Evolutionary conservation across 2,329 filamentous ascomycete genomes (phyloP), one percentile per base, ranked within the genome.

Genomic region (Penicillium brasilianum): DNA sequence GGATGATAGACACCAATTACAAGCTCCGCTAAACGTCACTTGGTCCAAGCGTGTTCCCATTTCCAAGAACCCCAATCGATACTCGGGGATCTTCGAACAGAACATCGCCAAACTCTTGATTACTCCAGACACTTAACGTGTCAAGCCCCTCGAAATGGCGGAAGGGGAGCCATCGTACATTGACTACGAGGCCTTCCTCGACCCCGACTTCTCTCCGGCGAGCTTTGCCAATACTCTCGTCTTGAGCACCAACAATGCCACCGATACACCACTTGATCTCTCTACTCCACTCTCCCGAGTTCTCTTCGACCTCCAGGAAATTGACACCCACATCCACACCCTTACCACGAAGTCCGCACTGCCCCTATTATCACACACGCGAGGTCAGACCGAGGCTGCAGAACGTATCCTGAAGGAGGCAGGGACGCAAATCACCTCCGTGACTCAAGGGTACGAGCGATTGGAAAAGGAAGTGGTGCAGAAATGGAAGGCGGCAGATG

Each of bases 301-400:
- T 5, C 87, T 98, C 7, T 99, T 99, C 78, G 95, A 99, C 78
- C 89, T 95, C 3, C 95, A 98, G 75, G 95, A 98, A 78, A 90
- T 99, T 67, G 94, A 98, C 78, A 96, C 93, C 0, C 93, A 96
- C 74, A 97, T 99, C 65, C 92, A 99, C 76, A 86, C 87, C 3
- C 85, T 98, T 43, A 96, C 94, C 6, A 95, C 93, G 2, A 89
- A 90, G 65, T 91, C 89, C 30, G 93, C 95, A 2, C 81, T 94
- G 0, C 91, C 93, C 0, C 83, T 99, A 30, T 85, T 99, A 20
- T 82, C 88, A 32, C 85, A 97, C 76, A 96, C 93, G 3, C 84
- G 88, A 62, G 81, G 86, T 46, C 91, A 95, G 75, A 90, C 88
- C 14, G 84, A 87, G 34, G 88, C 92, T 2, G 92, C 90, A 67